These are phyloP conservation scores for Lepidium aucheri DNA, from an alignment of 345 rosid genomes.

Conservation along the genomic window DNA sequence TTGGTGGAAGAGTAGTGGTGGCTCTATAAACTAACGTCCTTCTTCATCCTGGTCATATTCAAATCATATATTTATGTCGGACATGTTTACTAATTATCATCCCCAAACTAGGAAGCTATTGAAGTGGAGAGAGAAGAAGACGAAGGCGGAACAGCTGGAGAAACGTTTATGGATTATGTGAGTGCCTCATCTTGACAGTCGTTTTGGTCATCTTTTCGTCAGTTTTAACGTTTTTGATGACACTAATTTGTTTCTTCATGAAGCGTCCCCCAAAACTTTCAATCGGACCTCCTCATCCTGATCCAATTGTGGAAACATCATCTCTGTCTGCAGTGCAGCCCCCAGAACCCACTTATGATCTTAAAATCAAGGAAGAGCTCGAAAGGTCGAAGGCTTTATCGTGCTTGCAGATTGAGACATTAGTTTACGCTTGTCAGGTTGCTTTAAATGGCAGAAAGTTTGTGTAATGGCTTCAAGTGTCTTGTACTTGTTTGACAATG, in stretches of 20 bases:
- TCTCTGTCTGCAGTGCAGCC: conserved; percentile 96
- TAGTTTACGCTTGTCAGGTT: conserved; percentile 98
- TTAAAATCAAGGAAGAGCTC: conserved; percentile 62
- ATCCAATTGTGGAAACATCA: conserved; percentile 94
- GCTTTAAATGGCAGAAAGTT: conserved; percentile 20
- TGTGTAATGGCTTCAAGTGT: conserved; percentile 16
- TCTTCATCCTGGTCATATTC: not conserved
- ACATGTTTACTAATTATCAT: not conserved
- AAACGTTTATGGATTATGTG: conserved; percentile 94
- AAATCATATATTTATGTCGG: not conserved
- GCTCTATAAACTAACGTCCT: not conserved
- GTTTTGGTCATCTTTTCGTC: not conserved
- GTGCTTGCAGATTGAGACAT: conserved; percentile 97
- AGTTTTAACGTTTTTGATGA: not conserved
- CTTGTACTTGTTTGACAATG: conserved; percentile 18
- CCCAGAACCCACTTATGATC: conserved; percentile 82
- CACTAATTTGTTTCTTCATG: conserved; percentile 5
- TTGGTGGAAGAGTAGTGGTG: not conserved
- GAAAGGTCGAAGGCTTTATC: conserved; percentile 73
- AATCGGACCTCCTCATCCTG: conserved; percentile 93
- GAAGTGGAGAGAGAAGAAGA: conserved; percentile 99
- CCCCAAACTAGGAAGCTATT: conserved; percentile 63
- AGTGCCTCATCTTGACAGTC: conserved; percentile 29
- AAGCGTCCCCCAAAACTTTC: conserved; percentile 90
- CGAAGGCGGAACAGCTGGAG: conserved; percentile 90